phyloP scores from a whole-genome alignment of 2,329 filamentous ascomycete species.

The Diaporthe capsici region DNA sequence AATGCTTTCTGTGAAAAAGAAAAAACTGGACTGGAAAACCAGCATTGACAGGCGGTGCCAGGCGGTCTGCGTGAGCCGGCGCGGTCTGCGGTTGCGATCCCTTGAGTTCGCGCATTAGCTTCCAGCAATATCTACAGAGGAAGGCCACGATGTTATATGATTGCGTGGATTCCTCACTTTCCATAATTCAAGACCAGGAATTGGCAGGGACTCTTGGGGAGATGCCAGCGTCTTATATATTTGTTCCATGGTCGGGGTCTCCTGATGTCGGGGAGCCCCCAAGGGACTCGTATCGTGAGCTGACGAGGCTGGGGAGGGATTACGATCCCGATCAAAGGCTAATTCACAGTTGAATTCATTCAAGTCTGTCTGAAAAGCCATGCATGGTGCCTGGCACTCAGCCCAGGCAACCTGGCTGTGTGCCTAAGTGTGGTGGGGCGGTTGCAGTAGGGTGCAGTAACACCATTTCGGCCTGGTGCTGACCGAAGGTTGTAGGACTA shows the following conservation, averaged over 20 bases:
- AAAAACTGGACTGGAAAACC: background rate
- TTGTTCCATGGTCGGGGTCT: too few species aligned
- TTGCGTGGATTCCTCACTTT: background rate
- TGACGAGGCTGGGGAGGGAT: background rate
- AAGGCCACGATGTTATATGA: background rate
- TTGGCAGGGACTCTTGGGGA: background rate
- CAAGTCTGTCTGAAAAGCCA: background rate
- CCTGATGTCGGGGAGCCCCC: background rate
- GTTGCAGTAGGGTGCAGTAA: background rate
- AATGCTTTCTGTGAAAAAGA: background rate
- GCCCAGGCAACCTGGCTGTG: constrained; percentile 32
- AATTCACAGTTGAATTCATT: background rate
- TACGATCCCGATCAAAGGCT: too few species aligned
- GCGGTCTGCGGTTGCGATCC: background rate
- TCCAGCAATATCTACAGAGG: background rate
- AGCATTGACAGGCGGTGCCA: background rate
- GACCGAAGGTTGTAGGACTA: background rate
- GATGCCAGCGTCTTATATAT: background rate
- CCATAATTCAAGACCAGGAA: too few species aligned
- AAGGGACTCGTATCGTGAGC: background rate
- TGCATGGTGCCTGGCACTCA: background rate
- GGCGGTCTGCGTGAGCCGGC: background rate
- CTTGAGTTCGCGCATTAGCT: background rate
- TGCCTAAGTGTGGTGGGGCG: background rate
- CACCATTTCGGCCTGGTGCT: background rate